Base-by-base conservation (phyloP, 495 filamentous ascomycete genomes). In the Xylaria longipes region DNA sequence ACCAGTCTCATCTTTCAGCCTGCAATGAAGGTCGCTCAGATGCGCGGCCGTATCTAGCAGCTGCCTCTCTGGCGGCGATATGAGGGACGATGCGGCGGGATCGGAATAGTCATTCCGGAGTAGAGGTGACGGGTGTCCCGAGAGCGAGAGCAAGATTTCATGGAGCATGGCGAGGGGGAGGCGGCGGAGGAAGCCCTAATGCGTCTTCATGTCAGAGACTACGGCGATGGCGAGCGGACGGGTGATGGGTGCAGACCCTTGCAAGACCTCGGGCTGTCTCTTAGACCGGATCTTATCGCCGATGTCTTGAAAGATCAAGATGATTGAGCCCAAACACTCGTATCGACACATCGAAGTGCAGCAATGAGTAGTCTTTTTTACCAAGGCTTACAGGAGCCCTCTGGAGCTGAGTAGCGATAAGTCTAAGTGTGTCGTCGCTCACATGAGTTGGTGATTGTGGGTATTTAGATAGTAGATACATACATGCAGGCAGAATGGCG, bases 101-200 rank as follows among this genome's bases (percentile, higher is more conserved):
- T 80, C 74, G 69, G 78, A 75, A 76, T 84, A 73, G 65, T 81
- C 72, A 72, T 84, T 68, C 71, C 83, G 82, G 82, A 98, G 91
- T 75, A 98, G 89, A 57, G 94, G 90, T 67, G 95, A 98, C 33
- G 93, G 91, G 82, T 97, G 93, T 65, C 95, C 95, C 73, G 94
- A 96, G 80, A 99, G 91, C 77, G 93, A 93, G 79, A 99, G 91
- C 75, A 99, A 88, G 82, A 99, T 91, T 84, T 99, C 96, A 85
- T 98, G 95, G 77, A 98, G 91, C 95, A 98, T 98, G 81, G 79
- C 86, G 74, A 39, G 45, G 68, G 33, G 52, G 65, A 45, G 22
- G 70, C 46, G 57, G 46, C 12, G 11, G 58, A 29, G 45, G 57
- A 22, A 7, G 68, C 46, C 45, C 58, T 63, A 70, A 5, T 41